A percentile compares a stretch with the other conserved stretches of the same genome.
phyloP scores from a whole-genome alignment of 495 filamentous ascomycete species.

The Daldinia caldariorum region DNA sequence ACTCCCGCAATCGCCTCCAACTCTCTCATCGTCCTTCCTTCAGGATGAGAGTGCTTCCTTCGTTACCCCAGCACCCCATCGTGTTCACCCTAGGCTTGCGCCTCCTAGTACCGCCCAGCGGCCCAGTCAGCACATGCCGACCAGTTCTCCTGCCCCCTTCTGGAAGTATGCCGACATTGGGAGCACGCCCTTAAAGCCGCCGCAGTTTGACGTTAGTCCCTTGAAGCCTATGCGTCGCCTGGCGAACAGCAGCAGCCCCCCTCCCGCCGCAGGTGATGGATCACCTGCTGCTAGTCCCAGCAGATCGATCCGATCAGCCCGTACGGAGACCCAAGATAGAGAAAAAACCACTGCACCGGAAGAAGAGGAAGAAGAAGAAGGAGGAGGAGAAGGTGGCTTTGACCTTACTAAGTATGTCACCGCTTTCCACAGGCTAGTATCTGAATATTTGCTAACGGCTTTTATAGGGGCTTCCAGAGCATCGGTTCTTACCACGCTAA shows the following conservation, averaged over 20 bases:
- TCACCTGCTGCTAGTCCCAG: conserved; percentile 51
- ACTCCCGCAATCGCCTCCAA: conserved; percentile 72
- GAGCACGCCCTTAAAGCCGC: conserved; percentile 78
- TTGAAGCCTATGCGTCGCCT: conserved; percentile 50
- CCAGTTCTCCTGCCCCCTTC: conserved; percentile 95
- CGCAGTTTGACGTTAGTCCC: conserved; percentile 66
- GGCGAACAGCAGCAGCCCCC: conserved; percentile 74
- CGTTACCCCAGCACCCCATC: conserved; percentile 85
- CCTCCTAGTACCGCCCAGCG: conserved; percentile 89
- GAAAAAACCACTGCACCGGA: conserved; percentile 31
- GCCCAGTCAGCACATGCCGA: conserved; percentile 93
- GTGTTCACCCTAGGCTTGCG: conserved; percentile 82
- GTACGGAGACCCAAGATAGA: conserved; percentile 39
- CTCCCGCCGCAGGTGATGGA: conserved; percentile 58
- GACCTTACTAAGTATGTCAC: conserved; percentile 66
- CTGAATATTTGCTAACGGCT: conserved; percentile 45
- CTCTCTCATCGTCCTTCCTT: conserved; percentile 70
- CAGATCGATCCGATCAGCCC: conserved; percentile 29
- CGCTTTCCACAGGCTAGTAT: background rate
- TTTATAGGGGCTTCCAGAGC: conserved; percentile 71
- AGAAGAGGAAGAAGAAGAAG: conserved; percentile 50
- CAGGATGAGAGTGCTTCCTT: conserved; percentile 66
- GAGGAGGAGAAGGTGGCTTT: conserved; percentile 61
- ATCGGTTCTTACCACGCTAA: conserved; percentile 71
- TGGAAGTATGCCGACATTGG: conserved; percentile 86